Evolutionary conservation across 305 asterid species (phyloP).

Genomic region (Solanum hybrid): DNA sequence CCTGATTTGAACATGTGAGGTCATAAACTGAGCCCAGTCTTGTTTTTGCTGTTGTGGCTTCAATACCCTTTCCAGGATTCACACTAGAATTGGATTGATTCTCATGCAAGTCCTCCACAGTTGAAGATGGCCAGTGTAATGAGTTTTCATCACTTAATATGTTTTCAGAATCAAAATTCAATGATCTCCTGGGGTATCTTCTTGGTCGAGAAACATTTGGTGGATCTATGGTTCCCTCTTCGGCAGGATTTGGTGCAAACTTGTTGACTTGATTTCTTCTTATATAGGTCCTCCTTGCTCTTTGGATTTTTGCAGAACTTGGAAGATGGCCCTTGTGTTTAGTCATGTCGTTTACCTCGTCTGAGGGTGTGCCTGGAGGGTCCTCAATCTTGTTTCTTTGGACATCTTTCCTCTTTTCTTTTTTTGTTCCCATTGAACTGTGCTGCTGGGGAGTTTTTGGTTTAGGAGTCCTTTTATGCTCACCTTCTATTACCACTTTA

Average conservation of each 20-base stretch:
- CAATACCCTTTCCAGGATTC: slow-evolving; percentile 16
- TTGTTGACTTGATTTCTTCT: slow-evolving; percentile 21
- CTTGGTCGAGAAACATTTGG: slow-evolving; percentile 20
- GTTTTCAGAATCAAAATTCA: slow-evolving; percentile 43
- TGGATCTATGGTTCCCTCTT: slow-evolving; percentile 23
- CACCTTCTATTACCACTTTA: slow-evolving; percentile 64
- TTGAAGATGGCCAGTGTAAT: slow-evolving; percentile 19
- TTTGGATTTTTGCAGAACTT: slow-evolving; percentile 17
- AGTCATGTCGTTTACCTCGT: slow-evolving; percentile 20
- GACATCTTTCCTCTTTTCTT: slow-evolving; percentile 45
- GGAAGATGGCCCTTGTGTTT: slow-evolving; percentile 17
- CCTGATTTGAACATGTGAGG: slow-evolving; percentile 18
- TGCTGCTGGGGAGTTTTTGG: slow-evolving; percentile 31
- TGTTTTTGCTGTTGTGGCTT: slow-evolving; percentile 17
- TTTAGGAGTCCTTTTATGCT: slow-evolving; percentile 39
- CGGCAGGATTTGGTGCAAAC: slow-evolving; percentile 24
- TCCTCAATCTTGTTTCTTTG: slow-evolving; percentile 27
- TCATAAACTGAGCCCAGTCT: slow-evolving; percentile 19
- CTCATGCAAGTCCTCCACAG: slow-evolving; percentile 6
- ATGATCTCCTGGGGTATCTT: slow-evolving; percentile 53
- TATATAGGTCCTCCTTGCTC: slow-evolving; percentile 23
- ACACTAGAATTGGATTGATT: slow-evolving; percentile 21
- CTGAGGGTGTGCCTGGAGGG: slow-evolving; percentile 16
- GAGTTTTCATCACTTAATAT: slow-evolving; percentile 35
- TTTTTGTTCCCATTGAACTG: slow-evolving; percentile 22